These are phyloP conservation scores for Mycena maculata DNA, from an alignment of 768 basidiomycete species.

Conservation along the genomic window DNA sequence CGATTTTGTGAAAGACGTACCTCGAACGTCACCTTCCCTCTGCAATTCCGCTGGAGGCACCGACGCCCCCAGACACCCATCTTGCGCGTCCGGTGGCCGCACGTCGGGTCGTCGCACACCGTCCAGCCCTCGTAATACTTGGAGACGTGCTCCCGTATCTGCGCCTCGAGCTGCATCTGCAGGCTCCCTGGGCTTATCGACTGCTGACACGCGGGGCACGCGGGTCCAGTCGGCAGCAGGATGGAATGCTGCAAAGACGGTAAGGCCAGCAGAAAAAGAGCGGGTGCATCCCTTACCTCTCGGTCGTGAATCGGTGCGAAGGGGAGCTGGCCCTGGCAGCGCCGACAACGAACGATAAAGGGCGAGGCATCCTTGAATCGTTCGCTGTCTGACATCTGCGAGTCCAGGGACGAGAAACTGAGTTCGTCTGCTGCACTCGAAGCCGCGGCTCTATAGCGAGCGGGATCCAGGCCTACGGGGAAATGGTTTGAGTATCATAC, in stretches of 20 bases:
- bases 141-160: constrained; percentile 81
- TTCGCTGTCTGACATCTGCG: constrained; percentile 88
- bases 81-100: constrained; percentile 86
- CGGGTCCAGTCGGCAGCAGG: constrained; percentile 70
- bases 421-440: constrained; percentile 65
- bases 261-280: constrained; percentile 11
- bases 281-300: constrained; percentile 55
- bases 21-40: constrained; percentile 79
- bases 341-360: constrained; percentile 80
- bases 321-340: constrained; percentile 69
- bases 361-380: constrained; percentile 83
- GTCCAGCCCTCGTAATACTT: constrained; percentile 93
- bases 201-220: constrained; percentile 75
- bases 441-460: constrained; percentile 59
- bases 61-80: constrained; percentile 92
- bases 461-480: constrained; percentile 67
- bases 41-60: constrained; percentile 79
- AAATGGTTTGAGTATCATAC: not conserved
- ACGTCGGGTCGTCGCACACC: constrained; percentile 87
- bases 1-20: constrained; percentile 53
- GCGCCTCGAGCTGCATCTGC: constrained; percentile 86
- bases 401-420: constrained; percentile 84
- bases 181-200: constrained; percentile 69
- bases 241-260: constrained; percentile 66
- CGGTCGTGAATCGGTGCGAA: constrained; percentile 72